A percentile compares a stretch with the other conserved stretches of the same genome.
phyloP scores from a whole-genome alignment of 805 yeast species.

The Saturnispora dispora region DNA sequence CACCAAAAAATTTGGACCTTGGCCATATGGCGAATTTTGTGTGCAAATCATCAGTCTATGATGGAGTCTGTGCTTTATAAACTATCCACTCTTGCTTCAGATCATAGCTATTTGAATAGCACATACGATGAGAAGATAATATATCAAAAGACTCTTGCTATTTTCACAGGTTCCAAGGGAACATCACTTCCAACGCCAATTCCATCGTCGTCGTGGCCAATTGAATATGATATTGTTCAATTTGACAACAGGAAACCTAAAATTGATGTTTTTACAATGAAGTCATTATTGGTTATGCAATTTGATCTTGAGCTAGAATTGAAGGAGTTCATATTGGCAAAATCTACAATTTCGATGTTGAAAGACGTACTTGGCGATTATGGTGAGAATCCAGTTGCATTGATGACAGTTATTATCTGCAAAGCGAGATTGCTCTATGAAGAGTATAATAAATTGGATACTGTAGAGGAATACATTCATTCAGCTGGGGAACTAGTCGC shows the following conservation, averaged over 20 bases:
- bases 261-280: neutral
- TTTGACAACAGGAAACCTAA: neutral
- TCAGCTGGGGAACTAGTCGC: slow-evolving; percentile 8
- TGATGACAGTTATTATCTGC: slow-evolving; percentile 5
- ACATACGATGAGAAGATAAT: neutral
- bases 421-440: neutral
- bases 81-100: slow-evolving; percentile 1
- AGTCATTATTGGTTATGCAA: slow-evolving; percentile 8
- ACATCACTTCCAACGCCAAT: neutral
- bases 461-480: slow-evolving; percentile 10
- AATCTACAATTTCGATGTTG: slow-evolving; percentile 8
- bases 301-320: slow-evolving; percentile 10
- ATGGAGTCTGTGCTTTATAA: slow-evolving; percentile 3
- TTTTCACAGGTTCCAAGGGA: slow-evolving; percentile 1
- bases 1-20: neutral
- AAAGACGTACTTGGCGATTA: slow-evolving; percentile 9
- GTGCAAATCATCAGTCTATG: too few species aligned
- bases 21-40: too few species aligned
- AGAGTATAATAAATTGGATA: neutral
- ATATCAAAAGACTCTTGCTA: neutral
- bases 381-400: slow-evolving; percentile 7
- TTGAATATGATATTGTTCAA: neutral
- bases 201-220: neutral
- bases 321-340: slow-evolving; percentile 9
- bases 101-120: slow-evolving; percentile 1